A percentile compares a stretch with the other conserved stretches of the same genome.
Conservation (phyloP, 176 grass and related monocot genomes). For the Tuctoria greenei region DNA sequence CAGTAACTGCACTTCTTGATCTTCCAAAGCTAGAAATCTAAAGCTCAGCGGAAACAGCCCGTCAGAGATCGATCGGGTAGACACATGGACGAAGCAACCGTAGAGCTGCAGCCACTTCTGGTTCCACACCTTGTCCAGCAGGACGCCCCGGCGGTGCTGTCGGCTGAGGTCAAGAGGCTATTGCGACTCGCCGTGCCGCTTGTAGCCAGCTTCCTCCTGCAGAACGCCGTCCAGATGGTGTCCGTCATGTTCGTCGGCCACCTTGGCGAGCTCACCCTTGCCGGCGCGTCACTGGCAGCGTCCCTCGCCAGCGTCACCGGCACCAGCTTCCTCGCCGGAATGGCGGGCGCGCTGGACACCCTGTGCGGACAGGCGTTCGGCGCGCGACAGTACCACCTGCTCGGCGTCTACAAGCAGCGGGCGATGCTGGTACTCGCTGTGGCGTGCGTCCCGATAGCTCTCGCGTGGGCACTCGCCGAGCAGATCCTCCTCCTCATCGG, state of each 20-base stretch:
- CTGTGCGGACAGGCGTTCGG: conserved; percentile 46
- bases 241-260: no score
- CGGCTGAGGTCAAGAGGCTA: background rate
- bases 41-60: background rate
- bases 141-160: background rate
- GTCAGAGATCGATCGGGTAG: background rate
- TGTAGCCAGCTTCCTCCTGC: no score
- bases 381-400: conserved; percentile 22
- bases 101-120: background rate
- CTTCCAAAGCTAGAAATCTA: background rate
- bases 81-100: background rate
- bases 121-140: background rate
- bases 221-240: no score
- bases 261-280: conserved; percentile 2
- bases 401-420: conserved; percentile 2
- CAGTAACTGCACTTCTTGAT: background rate
- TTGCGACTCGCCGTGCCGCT: background rate
- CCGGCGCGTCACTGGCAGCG: background rate
- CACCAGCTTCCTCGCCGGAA: conserved; percentile 29
- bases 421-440: conserved; percentile 10
- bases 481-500: background rate
- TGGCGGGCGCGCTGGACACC: conserved; percentile 53
- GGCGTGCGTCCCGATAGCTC: background rate
- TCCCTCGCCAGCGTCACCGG: conserved; percentile 5
- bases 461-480: background rate